Base-by-base conservation (phyloP, 768 basidiomycete species). In the Pholiota conissans region DNA sequence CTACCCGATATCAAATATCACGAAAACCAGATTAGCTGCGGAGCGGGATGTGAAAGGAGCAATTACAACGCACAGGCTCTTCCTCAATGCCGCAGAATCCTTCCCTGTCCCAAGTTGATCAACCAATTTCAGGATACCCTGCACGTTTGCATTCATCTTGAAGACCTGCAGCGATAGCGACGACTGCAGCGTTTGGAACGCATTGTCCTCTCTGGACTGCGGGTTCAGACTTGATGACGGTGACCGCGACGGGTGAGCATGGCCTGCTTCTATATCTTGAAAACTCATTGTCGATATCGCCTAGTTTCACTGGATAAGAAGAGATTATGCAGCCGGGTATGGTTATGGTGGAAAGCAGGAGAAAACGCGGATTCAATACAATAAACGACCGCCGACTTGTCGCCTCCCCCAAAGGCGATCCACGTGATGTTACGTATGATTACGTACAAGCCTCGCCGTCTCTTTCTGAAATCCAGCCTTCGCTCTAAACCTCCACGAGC, bases 131-230 rank as follows among this genome's bases (percentile, higher is more conserved):
- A 93, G 73, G 49, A 99, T 95, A 14, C 92, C 96, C 67, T 96
- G 93, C 2, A 98, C 94, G 73, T 99, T 99, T 57, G 92, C 85
- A 66, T 96, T 95, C 78, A 98, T 94, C 84, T 98, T 98, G 88
- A 98, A 98, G 57, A 96, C 93, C 71, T 98, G 95, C 5, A 98
- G 80, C 0, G 90, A 90, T 58, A 94, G 73, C 13, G 91, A 91
- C 3, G 84, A 85, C 68, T 94, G 93, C 14, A 95, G 76, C 29
- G 77, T 79, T 9, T 81, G 74, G 71, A 96, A 98, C 3, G 87
- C 80, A 6, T 84, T 80, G 72, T 95, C 93, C 68, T 91, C 86
- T 39, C 58, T 79, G 24, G 82, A 79, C 62, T 74, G 78, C 7
- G 79, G 71, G 8, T 69, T 57, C 3, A 71, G 67, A 2, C 71